Evolutionary conservation across 2,329 filamentous ascomycete genomes (phyloP).

Genomic region (Cryphonectria carpinicola): DNA sequence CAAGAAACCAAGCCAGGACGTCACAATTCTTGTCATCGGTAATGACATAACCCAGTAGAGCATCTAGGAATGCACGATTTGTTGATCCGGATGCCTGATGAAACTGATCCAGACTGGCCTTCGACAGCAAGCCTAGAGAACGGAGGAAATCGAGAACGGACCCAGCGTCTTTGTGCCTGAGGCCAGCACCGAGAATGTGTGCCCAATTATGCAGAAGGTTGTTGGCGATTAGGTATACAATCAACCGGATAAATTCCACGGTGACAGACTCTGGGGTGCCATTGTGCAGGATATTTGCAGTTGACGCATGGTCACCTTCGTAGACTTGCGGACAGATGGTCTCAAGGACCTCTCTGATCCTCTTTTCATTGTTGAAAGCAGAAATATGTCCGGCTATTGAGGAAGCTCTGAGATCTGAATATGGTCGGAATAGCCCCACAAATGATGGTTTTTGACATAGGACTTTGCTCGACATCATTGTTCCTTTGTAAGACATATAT

Average conservation of each 20-base stretch:
- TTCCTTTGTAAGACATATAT: background rate
- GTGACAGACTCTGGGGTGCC: background rate
- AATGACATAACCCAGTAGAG: background rate
- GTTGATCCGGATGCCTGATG: background rate
- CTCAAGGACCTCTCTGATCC: background rate
- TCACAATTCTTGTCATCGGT: background rate
- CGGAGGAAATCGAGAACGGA: background rate
- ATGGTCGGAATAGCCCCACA: background rate
- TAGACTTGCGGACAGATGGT: background rate
- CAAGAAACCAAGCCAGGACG: background rate
- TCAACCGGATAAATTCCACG: background rate
- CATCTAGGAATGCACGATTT: background rate
- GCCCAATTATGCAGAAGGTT: background rate
- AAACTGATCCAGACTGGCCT: background rate
- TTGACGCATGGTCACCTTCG: slow-evolving; percentile 8
- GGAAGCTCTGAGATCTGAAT: background rate
- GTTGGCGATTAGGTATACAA: background rate
- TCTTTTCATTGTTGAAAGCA: background rate
- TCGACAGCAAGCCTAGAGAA: background rate
- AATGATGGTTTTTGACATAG: background rate
- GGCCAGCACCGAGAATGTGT: accelerated
- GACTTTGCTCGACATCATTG: background rate
- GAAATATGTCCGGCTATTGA: accelerated
- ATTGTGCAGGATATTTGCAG: background rate
- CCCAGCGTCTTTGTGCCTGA: too few species aligned